These are phyloP conservation scores for Ophiostoma himal-ulmi DNA, from an alignment of 2,329 filamentous ascomycete genomes.

Conservation along the genomic window DNA sequence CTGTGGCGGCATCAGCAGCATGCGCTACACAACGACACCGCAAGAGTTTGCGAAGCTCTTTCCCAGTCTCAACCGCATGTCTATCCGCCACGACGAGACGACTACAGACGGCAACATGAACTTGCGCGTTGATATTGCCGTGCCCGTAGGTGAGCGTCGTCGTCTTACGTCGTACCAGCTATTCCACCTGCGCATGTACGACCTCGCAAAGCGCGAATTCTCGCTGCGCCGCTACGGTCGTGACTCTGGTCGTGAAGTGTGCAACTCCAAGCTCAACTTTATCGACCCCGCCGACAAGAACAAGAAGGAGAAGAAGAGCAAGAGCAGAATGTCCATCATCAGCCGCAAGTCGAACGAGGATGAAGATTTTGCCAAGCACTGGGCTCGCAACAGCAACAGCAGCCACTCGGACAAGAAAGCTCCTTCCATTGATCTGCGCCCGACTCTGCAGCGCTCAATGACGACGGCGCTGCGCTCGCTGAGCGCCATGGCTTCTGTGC, in stretches of 20 bases:
- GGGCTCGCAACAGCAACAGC: slow-evolving; percentile 1
- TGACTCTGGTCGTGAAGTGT: slow-evolving; percentile 88
- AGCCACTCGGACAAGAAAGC: background rate
- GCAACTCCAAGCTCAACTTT: slow-evolving; percentile 71
- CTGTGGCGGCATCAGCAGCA: slow-evolving; percentile 57
- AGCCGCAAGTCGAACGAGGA: slow-evolving; percentile 27
- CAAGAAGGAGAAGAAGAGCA: background rate
- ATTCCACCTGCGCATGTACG: slow-evolving; percentile 93
- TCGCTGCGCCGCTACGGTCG: slow-evolving; percentile 87
- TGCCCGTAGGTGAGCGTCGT: slow-evolving; percentile 50
- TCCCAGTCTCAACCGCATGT: slow-evolving; percentile 72
- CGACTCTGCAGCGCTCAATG: slow-evolving; percentile 44
- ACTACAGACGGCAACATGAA: slow-evolving; percentile 96
- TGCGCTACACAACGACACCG: slow-evolving; percentile 66
- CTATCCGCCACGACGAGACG: slow-evolving; percentile 83
- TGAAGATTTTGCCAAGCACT: slow-evolving; percentile 18
- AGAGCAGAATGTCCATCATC: slow-evolving; percentile 35
- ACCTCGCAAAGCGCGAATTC: slow-evolving; percentile 78
- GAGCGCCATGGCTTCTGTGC: slow-evolving; percentile 27
- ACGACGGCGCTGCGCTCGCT: slow-evolving; percentile 45
- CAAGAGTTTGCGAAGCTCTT: slow-evolving; percentile 79
- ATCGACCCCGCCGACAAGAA: slow-evolving; percentile 45
- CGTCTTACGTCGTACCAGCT: slow-evolving; percentile 63
- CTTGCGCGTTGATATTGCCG: slow-evolving; percentile 75
- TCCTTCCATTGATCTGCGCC: slow-evolving; percentile 29